phyloP scores from a whole-genome alignment of 2,329 filamentous ascomycete species.

The Taxawa tesnikishii region DNA sequence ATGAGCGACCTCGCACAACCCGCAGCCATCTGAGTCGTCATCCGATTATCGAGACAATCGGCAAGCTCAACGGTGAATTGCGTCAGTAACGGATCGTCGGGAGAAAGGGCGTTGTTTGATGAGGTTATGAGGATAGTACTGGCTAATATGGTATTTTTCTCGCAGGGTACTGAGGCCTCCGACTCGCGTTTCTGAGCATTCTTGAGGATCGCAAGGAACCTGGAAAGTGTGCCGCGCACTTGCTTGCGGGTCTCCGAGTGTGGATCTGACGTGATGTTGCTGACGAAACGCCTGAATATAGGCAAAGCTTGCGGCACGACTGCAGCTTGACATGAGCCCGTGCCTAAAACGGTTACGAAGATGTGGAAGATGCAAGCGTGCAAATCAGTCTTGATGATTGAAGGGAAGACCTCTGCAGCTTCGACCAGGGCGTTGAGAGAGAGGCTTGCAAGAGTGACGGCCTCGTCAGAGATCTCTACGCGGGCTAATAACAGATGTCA shows the following conservation, averaged over 20 bases:
- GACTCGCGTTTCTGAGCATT: conserved; percentile 64
- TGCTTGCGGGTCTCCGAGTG: conserved; percentile 49
- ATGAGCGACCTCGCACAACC: conserved; percentile 81
- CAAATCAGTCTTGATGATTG: conserved; percentile 90
- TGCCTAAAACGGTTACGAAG: conserved; percentile 84
- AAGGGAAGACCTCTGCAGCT: conserved; percentile 87
- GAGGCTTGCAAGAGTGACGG: conserved; percentile 64
- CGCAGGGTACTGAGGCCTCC: conserved; percentile 69
- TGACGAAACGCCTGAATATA: conserved; percentile 82
- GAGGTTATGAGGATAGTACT: conserved; percentile 83
- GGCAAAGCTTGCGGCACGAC: conserved; percentile 84
- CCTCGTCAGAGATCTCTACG: conserved; percentile 64
- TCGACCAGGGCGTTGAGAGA: conserved; percentile 83
- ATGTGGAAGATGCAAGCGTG: conserved; percentile 96
- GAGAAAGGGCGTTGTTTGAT: conserved; percentile 53
- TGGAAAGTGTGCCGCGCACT: conserved; percentile 67
- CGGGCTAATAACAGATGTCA: too few species aligned
- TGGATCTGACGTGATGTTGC: conserved; percentile 47
- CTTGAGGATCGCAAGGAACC: conserved; percentile 70
- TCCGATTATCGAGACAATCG: conserved; percentile 69
- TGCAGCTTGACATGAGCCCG: conserved; percentile 71
- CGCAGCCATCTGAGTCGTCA: conserved; percentile 80
- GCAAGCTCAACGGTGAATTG: conserved; percentile 69
- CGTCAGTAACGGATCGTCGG: conserved; percentile 49
- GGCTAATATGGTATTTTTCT: conserved; percentile 84